phyloP scores from a whole-genome alignment of 441 rosid species.

The Gossypium davidsonii region DNA sequence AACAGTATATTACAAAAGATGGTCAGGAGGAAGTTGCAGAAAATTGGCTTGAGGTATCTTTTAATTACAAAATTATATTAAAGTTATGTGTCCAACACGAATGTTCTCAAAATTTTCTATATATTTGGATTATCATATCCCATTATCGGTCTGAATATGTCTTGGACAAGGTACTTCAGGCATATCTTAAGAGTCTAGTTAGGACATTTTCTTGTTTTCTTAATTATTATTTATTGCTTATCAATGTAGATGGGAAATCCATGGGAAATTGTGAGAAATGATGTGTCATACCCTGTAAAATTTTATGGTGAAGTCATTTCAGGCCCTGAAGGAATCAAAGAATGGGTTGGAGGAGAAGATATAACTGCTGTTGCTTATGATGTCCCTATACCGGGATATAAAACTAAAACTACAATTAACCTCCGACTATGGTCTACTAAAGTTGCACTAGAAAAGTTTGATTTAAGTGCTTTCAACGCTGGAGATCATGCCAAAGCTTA shows the following conservation, averaged over 20 bases:
- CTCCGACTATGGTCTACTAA: conserved; percentile 90
- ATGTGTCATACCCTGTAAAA: conserved; percentile 70
- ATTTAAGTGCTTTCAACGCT: conserved; percentile 64
- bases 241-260: conserved; percentile 81
- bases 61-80: not conserved
- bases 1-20: conserved; percentile 77
- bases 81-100: not conserved
- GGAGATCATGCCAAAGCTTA: conserved; percentile 82
- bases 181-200: not conserved
- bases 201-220: not conserved
- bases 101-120: not conserved
- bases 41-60: conserved; percentile 88
- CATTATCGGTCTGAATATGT: not conserved
- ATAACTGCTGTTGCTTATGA: conserved; percentile 76
- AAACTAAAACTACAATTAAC: conserved; percentile 77
- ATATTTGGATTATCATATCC: not conserved
- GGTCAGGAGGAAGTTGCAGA: conserved; percentile 96
- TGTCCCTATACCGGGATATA: conserved; percentile 91
- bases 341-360: conserved; percentile 92
- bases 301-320: conserved; percentile 77
- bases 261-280: conserved; percentile 88
- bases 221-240: conserved; percentile 1
- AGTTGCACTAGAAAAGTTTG: conserved; percentile 66
- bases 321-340: conserved; percentile 66
- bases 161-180: not conserved